Conservation (phyloP, 345 rosid genomes). For the Arabidopsis arenosa region DNA sequence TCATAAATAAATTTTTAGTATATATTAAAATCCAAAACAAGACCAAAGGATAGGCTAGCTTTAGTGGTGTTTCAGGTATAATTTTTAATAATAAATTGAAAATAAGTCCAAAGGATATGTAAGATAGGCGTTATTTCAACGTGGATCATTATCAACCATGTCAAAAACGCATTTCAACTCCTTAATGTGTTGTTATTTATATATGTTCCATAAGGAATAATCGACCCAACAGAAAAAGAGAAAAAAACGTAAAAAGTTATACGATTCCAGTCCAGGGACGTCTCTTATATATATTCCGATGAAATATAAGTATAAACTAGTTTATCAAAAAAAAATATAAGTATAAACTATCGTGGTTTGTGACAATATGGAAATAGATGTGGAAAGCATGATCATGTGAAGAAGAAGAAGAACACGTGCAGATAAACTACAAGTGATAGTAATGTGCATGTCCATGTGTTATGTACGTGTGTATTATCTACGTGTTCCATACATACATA, state of each 20-base stretch:
- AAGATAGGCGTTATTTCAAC: slow-evolving; percentile 38
- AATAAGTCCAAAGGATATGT: slow-evolving; percentile 12
- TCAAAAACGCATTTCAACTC: slow-evolving; percentile 37
- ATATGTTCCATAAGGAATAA: slow-evolving; percentile 26
- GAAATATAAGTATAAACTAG: slow-evolving; percentile 8
- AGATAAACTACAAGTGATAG: slow-evolving; percentile 9
- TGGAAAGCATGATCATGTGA: slow-evolving; percentile 22
- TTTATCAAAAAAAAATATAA: no score
- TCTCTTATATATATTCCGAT: slow-evolving; percentile 7
- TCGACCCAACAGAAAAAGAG: not conserved
- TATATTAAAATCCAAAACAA: no score
- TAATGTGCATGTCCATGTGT: slow-evolving; percentile 28
- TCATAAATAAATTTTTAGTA: no score
- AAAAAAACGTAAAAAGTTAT: slow-evolving; percentile 12
- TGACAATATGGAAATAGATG: slow-evolving; percentile 13
- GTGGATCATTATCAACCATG: slow-evolving; percentile 40
- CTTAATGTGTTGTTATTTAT: slow-evolving; percentile 24
- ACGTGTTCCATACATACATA: slow-evolving; percentile 30
- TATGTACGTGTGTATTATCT: slow-evolving; percentile 14
- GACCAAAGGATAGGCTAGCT: not conserved
- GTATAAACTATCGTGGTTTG: not conserved
- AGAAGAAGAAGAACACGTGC: slow-evolving; percentile 21
- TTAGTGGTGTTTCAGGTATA: slow-evolving; percentile 1
- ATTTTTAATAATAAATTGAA: not conserved
- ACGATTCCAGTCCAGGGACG: not conserved